Evolutionary conservation across 441 rosid genomes (phyloP).

Genomic region (Flueggea neowawraea): DNA sequence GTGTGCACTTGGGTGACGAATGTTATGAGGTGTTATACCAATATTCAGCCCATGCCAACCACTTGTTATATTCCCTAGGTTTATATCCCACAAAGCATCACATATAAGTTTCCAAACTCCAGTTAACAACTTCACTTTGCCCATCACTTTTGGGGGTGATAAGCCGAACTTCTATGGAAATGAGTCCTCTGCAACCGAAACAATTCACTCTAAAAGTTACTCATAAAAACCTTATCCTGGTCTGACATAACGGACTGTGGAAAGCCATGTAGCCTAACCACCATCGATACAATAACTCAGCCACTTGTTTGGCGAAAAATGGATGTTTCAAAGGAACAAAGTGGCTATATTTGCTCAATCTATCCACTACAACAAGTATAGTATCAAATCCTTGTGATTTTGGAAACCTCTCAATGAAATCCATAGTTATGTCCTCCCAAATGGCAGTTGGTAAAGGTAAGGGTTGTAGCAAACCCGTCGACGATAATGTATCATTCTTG

Average conservation of each 20-base stretch:
- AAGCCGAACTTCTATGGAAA: neutral
- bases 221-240: neutral
- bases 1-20: no score
- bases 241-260: neutral
- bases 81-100: neutral
- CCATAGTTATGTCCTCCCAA: neutral
- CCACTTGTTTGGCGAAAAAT: neutral
- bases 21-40: neutral
- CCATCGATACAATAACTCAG: neutral
- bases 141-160: slow-evolving; percentile 5
- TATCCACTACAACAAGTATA: neutral
- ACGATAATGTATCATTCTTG: no score
- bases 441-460: neutral
- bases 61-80: neutral
- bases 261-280: slow-evolving; percentile 1
- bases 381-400: neutral
- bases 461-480: neutral
- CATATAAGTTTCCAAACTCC: neutral
- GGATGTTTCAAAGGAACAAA: neutral
- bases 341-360: neutral
- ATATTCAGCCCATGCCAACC: neutral
- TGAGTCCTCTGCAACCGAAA: neutral
- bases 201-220: neutral
- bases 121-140: neutral
- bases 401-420: slow-evolving; percentile 7